Percentiles rank a stretch among this genome's conserved stretches.
phyloP scores from a whole-genome alignment of 192 early-diverging fungal species.

The Backusella tarrabulga region DNA sequence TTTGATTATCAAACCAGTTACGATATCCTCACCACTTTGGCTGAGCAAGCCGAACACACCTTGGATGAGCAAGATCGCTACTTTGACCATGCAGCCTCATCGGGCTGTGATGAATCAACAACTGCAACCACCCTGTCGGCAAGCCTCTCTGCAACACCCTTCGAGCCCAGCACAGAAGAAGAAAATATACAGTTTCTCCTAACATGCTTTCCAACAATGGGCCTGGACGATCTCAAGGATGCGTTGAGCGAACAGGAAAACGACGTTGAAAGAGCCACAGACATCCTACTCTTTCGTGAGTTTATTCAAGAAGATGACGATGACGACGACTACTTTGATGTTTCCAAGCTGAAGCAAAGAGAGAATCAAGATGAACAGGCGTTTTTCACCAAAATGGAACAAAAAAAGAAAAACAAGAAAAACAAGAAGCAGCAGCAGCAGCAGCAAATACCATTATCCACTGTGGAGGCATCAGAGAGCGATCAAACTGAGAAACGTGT shows the following conservation, averaged over 20 bases:
- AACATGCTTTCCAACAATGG: conserved; percentile 20
- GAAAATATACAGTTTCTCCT: conserved; percentile 20
- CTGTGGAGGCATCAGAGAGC: too few species aligned
- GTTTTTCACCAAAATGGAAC: not conserved
- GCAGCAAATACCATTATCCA: not conserved
- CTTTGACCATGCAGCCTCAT: not conserved
- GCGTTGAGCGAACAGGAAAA: not conserved
- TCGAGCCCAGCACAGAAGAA: not conserved
- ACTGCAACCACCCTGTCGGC: not conserved
- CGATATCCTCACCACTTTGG: conserved; percentile 4
- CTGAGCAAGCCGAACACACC: conserved; percentile 18
- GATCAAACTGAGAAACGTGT: not conserved
- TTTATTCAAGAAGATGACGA: conserved; percentile 15
- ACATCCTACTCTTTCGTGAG: conserved; percentile 7
- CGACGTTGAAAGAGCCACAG: conserved; percentile 20
- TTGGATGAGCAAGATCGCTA: conserved; percentile 1
- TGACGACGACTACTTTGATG: not conserved
- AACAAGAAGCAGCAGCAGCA: conserved; percentile 7
- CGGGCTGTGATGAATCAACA: not conserved
- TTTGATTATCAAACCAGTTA: conserved; percentile 9
- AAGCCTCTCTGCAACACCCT: not conserved
- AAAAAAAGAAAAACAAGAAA: conserved; percentile 4
- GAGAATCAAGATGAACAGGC: not conserved
- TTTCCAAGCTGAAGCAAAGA: not conserved
- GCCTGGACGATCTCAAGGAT: not conserved